Conservation (phyloP, 257 asterid genomes). For the Gentiana macrophylla region DNA sequence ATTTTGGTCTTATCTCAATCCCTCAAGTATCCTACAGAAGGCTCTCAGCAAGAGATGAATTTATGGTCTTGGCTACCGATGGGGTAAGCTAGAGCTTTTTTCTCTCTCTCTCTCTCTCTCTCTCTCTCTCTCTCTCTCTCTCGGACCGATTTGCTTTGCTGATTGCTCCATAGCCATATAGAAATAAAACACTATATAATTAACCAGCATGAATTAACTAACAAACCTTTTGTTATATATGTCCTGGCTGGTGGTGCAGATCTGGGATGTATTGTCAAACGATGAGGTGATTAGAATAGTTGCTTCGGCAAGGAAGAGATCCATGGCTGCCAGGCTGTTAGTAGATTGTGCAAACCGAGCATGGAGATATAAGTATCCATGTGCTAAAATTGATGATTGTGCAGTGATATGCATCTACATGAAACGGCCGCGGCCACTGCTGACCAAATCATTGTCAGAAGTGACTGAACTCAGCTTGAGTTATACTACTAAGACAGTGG, state of each 20-base stretch:
- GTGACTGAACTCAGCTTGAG: conserved; percentile 31
- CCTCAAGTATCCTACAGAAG: conserved; percentile 56
- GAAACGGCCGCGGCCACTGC: conserved; percentile 37
- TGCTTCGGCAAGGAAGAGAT: conserved; percentile 47
- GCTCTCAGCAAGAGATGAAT: conserved; percentile 57
- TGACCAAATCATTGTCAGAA: conserved; percentile 42
- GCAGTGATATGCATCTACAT: conserved; percentile 62
- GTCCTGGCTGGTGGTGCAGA: conserved; percentile 14
- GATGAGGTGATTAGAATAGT: conserved; percentile 51
- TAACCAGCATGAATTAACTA: no score
- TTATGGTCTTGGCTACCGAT: conserved; percentile 74
- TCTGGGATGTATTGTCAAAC: conserved; percentile 82
- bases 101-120: not conserved
- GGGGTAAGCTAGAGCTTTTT: conserved; percentile 47
- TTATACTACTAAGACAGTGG: conserved; percentile 12
- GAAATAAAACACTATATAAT: no score
- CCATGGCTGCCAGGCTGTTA: conserved; percentile 48
- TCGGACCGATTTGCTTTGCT: no score
- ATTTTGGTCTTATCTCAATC: conserved; percentile 62
- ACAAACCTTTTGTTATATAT: not conserved
- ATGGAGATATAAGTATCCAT: conserved; percentile 59
- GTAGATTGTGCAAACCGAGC: conserved; percentile 54
- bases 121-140: no score
- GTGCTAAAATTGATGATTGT: conserved; percentile 66
- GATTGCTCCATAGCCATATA: no score